Evolutionary conservation across 108 stramenopile species (phyloP).

Genomic region (Skeletonema potamos): DNA sequence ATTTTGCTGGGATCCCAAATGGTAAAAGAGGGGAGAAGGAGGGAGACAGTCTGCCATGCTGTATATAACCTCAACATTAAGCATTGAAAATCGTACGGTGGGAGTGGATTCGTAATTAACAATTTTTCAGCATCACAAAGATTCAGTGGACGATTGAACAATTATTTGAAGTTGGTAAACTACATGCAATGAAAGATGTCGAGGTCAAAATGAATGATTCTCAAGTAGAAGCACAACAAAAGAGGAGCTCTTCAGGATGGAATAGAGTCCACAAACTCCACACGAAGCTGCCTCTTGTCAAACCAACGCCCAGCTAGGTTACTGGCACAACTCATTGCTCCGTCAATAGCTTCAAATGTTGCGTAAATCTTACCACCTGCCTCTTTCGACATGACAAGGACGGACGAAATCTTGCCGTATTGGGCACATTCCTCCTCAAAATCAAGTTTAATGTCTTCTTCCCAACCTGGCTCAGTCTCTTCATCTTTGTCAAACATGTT

Average conservation of each 20-base stretch:
- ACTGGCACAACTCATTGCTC: slow-evolving; percentile 78
- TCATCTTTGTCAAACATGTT: slow-evolving; percentile 95
- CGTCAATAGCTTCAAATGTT: slow-evolving; percentile 64
- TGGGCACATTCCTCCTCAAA: slow-evolving; percentile 88
- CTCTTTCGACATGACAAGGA: slow-evolving; percentile 73
- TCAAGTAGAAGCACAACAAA: not conserved
- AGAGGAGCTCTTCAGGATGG: slow-evolving; percentile 25
- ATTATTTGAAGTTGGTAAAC: not conserved
- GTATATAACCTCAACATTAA: too few species aligned
- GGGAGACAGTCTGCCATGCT: too few species aligned
- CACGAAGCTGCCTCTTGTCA: slow-evolving; percentile 87
- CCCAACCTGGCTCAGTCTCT: slow-evolving; percentile 91
- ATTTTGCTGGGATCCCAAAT: too few species aligned
- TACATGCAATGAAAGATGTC: not conserved
- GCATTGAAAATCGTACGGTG: too few species aligned
- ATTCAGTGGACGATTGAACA: not conserved
- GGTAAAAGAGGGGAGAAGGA: too few species aligned
- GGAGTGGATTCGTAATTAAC: too few species aligned
- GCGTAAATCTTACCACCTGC: slow-evolving; percentile 94
- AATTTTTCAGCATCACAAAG: too few species aligned
- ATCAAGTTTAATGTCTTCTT: slow-evolving; percentile 86
- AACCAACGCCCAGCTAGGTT: slow-evolving; percentile 94
- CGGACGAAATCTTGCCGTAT: slow-evolving; percentile 76
- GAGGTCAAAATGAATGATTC: not conserved
- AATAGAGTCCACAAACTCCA: slow-evolving; percentile 72